phyloP scores from a whole-genome alignment of 805 yeast species.

The Starmerella scarabaei region DNA sequence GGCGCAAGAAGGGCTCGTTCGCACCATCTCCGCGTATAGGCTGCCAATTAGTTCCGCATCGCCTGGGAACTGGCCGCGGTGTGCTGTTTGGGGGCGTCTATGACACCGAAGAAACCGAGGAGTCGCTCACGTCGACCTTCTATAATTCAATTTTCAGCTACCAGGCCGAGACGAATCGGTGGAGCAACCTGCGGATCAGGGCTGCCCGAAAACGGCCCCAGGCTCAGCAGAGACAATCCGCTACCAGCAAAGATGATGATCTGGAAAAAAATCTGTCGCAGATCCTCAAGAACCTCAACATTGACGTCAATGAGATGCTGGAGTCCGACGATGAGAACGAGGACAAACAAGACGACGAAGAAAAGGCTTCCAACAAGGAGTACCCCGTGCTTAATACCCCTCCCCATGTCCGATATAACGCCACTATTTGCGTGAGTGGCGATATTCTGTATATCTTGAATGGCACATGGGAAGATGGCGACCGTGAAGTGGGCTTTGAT shows the following conservation, averaged over 20 bases:
- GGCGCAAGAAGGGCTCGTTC: constrained; percentile 78
- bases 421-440: constrained; percentile 71
- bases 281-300: constrained; percentile 25
- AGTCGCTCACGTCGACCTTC: constrained; percentile 70
- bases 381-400: constrained; percentile 46
- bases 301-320: constrained; percentile 22
- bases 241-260: constrained; percentile 48
- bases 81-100: constrained; percentile 90
- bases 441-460: constrained; percentile 77
- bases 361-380: constrained; percentile 30
- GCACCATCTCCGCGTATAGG: constrained; percentile 94
- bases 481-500: constrained; percentile 71
- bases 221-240: constrained; percentile 30
- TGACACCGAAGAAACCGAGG: constrained; percentile 92
- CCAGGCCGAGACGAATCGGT: constrained; percentile 73
- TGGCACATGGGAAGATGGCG: constrained; percentile 83
- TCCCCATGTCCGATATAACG: constrained; percentile 85
- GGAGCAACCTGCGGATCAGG: constrained; percentile 64
- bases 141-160: constrained; percentile 70
- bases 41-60: constrained; percentile 70
- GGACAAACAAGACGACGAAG: constrained; percentile 31
- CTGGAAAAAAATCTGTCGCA: constrained; percentile 64
- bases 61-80: constrained; percentile 60
- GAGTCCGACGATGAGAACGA: constrained; percentile 25
- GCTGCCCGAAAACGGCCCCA: constrained; percentile 32